Evolutionary conservation across 176 grass and related monocot genomes (phyloP).

Genomic region (Chrysopogon serrulatus): DNA sequence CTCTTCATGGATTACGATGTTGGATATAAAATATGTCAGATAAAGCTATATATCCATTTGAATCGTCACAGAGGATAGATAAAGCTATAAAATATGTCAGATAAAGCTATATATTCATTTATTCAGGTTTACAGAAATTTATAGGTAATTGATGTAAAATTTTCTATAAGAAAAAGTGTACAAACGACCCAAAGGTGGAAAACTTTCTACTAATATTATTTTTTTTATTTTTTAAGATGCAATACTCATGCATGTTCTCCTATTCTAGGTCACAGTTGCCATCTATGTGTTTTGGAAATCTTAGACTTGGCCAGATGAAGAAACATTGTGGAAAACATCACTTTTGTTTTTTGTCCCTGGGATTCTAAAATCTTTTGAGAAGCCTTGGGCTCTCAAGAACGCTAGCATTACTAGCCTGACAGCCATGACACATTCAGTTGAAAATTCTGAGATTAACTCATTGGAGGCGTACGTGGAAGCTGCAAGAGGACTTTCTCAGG

Average conservation of each 20-base stretch:
- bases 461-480: not conserved
- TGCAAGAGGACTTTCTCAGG: not conserved
- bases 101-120: too few species aligned
- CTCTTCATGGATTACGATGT: too few species aligned
- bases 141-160: not conserved
- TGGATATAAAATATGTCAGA: too few species aligned
- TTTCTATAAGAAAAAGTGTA: not conserved
- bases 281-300: not conserved
- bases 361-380: not conserved
- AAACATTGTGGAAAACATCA: not conserved
- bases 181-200: not conserved
- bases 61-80: too few species aligned
- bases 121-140: not conserved
- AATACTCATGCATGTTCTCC: not conserved
- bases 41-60: too few species aligned
- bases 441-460: not conserved
- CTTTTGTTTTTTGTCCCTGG: not conserved
- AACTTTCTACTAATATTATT: not conserved
- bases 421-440: not conserved
- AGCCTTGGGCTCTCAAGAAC: not conserved
- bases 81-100: too few species aligned
- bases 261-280: not conserved
- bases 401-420: not conserved
- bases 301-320: not conserved
- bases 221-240: not conserved